These are phyloP conservation scores for Dillenia suffruticosa DNA, from an alignment of 164 flowering plant species.

Conservation along the genomic window DNA sequence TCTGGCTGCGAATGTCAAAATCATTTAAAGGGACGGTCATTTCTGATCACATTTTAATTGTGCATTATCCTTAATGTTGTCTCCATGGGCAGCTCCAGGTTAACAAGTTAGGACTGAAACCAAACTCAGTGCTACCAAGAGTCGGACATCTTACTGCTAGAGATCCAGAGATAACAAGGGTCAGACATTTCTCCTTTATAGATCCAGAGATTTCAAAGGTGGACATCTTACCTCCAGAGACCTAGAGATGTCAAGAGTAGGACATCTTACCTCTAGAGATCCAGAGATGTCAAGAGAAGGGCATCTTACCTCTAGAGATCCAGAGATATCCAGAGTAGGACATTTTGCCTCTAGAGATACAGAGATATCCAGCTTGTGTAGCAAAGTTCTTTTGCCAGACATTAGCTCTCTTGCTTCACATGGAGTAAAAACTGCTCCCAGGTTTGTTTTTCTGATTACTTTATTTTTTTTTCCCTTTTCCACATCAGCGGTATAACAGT, in stretches of 20 bases:
- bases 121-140: slow-evolving; percentile 6
- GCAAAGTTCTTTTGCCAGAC: slow-evolving; percentile 4
- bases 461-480: neutral
- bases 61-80: neutral
- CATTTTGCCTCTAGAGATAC: slow-evolving; percentile 8
- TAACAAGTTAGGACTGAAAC: slow-evolving; percentile 11
- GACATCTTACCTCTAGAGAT: slow-evolving; percentile 6
- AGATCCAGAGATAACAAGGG: too few species aligned
- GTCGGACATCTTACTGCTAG: neutral
- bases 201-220: slow-evolving; percentile 11
- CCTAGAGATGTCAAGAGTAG: slow-evolving; percentile 8
- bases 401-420: slow-evolving; percentile 13
- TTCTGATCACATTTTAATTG: neutral
- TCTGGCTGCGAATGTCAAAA: neutral
- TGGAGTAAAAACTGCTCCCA: slow-evolving; percentile 7
- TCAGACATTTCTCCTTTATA: neutral
- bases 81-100: slow-evolving; percentile 16
- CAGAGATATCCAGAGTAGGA: slow-evolving; percentile 8
- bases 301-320: slow-evolving; percentile 5
- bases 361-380: slow-evolving; percentile 11
- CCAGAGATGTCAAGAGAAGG: slow-evolving; percentile 8
- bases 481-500: too few species aligned
- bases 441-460: slow-evolving; percentile 13
- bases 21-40: neutral
- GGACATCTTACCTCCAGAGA: slow-evolving; percentile 6